These are phyloP conservation scores for Xylariaceae sp. DNA, from an alignment of 2,329 filamentous ascomycete genomes.

Conservation along the genomic window DNA sequence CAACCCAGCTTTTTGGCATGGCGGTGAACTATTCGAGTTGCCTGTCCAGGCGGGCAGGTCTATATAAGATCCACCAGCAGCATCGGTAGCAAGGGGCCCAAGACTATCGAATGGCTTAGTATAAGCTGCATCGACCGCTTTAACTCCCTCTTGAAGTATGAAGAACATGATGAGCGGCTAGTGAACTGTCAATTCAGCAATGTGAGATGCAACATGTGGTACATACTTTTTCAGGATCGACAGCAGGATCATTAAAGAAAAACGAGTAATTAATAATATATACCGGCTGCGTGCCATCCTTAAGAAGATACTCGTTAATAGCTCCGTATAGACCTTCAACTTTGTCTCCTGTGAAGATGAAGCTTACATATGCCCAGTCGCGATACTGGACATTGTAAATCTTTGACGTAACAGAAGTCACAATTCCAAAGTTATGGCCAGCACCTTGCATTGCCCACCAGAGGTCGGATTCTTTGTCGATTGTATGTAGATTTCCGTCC, in stretches of 20 bases:
- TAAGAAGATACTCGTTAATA: slow-evolving; percentile 53
- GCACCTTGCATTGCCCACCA: slow-evolving; percentile 66
- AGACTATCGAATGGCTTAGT: slow-evolving; percentile 28
- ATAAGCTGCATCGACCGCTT: slow-evolving; percentile 24
- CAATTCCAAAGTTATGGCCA: slow-evolving; percentile 66
- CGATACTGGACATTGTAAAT: slow-evolving; percentile 53
- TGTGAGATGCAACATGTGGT: neutral
- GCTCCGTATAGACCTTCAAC: slow-evolving; percentile 55
- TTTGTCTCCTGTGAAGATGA: slow-evolving; percentile 56
- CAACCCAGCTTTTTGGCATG: slow-evolving; percentile 29
- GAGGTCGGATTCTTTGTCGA: slow-evolving; percentile 55
- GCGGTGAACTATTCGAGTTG: neutral
- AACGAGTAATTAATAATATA: slow-evolving; percentile 25
- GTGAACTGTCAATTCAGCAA: neutral
- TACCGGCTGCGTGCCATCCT: slow-evolving; percentile 41
- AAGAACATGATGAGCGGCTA: slow-evolving; percentile 30
- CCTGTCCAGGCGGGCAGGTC: slow-evolving; percentile 28
- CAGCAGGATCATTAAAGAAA: slow-evolving; percentile 20
- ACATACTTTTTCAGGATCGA: slow-evolving; percentile 27
- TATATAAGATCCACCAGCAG: slow-evolving; percentile 16
- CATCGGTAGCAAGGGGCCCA: slow-evolving; percentile 10
- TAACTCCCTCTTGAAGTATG: slow-evolving; percentile 31
- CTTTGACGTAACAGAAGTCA: slow-evolving; percentile 56
- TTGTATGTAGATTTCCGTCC: slow-evolving; percentile 50
- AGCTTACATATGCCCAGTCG: slow-evolving; percentile 52